Evolutionary conservation across 441 rosid genomes (phyloP), one percentile per base, ranked within the genome.

Genomic region (Croton setiger): DNA sequence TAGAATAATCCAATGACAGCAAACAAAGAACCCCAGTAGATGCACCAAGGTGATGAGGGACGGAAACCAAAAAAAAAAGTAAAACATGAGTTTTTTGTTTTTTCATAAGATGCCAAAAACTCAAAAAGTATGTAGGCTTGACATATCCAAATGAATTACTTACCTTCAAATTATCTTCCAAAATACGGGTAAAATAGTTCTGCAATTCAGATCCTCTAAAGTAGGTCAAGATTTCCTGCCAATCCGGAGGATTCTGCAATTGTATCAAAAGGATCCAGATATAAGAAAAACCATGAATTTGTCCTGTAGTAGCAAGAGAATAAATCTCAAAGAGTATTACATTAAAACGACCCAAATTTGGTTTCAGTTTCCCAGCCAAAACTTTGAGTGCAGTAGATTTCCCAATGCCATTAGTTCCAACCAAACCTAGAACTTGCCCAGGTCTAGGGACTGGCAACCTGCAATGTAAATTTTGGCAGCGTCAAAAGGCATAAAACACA

Each of bases 371-470:
- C 66, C 98, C 99, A 20, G 99, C 94, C 79, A 95, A 77, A 69
- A 92, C 82, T 82, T 92, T 95, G 68, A 95, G 93, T 36, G 99
- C 99, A 11, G 99, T 95, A 44, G 99, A 90, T 72, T 95, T 92
- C 55, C 99, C 99, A 66, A 92, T 92, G 69, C 99, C 99, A 81
- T 95, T 95, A 48, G 99, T 92, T 74, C 98, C 99, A 76, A 92
- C 99, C 82, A 95, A 82, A 71, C 99, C 99, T 70, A 95, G 93
- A 83, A 95, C 99, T 80, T 95, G 99, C 43, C 98, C 99, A 0
- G 98, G 99, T 78, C 98, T 87, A 1, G 99, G 99, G 64, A 90
- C 96, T 41, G 99, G 98, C 70, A 95, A 80, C 88, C 99, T 95
- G 84, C 52, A 76, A 59, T 18, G 39, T 13, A 53, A 55, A 58